Evolutionary conservation across 306 rosid species (phyloP), one percentile per base, ranked within the genome.

Genomic region (Macrotyloma uniflorum): DNA sequence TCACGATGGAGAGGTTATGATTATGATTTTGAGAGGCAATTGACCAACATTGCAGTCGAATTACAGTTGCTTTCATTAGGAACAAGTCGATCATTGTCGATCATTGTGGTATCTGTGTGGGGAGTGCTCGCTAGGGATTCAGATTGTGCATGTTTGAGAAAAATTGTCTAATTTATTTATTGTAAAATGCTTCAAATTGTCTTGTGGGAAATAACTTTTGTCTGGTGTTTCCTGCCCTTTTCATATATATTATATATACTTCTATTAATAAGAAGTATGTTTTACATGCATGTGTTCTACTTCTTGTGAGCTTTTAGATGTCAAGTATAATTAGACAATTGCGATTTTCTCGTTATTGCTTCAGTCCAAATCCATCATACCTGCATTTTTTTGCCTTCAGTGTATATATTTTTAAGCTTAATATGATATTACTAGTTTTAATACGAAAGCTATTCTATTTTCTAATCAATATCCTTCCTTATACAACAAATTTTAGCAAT

Each of bases 61-160:
- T 82, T 79, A 72, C 87, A n/a, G 80, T 86, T 43, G 64, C 85
- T 28, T 65, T 92, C 80, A 62, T 89, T 90, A 90, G 92, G 82
- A 70, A 20, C 85, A 20, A 76, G 77, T 76, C 65, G 14, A 79
- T 74, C 77, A 24, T 46, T 75, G 77, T 76, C 65, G 14, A 79
- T 74, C 77, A 24, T 46, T 75, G 79, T 55, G 78, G 63, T 79
- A 83, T 78, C 57, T 13, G 32, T 50, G 19, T 61, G 53, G 35
- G 69, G 82, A 71, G 55, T 47, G 46, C 57, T 83, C 67, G 79
- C 80, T 73, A 85, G 87, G 76, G 80, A 88, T 80, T 70, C 78
- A 36, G 85, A 82, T 86, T 58, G 78, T 82, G 83, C 79, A 54
- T 80, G 61, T 77, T 83, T 79, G 86, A 33, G 68, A 79, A 70